Evolutionary conservation across 257 asterid species (phyloP), one percentile per base, ranked within the genome.

Genomic region (Nicotiana attenuata): DNA sequence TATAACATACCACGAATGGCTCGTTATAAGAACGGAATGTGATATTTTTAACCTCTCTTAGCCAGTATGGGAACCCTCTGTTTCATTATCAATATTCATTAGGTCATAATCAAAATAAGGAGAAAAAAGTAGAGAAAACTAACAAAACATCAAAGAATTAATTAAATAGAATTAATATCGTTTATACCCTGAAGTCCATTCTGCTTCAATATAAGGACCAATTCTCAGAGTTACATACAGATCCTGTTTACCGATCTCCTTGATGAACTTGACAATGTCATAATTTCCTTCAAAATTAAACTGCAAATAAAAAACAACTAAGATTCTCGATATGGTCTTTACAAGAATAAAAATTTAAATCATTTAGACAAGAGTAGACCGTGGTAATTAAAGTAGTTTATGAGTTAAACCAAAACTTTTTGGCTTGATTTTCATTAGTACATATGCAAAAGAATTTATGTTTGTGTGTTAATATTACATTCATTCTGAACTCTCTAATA

Each of bases 51-150:
- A 94, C 88, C 80, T 89, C 92, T 84, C 89, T 89, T 61, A 96
- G 88, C 99, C 98, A 96, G 68, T 86, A 92, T 11, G 99, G 98
- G 78, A 96, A 94, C 83, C 99, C 99, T 83, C 99, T 93, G 89
- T 80, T 80, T 22, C 41, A 73, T 15, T 8, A 73, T 3, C 38
- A 73, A 22, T 22, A 73, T 22, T 45, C 29, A 73, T 4, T 22
- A 45, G 14, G 7, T 0, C 35, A 45, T 11, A 20, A 20, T 3
- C 5, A 82, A 13, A 9, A 65, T 75, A 77, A 59, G 22, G 1
- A 53, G 22, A 35, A 2, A 11, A 16, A 83, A 11, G n/a, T 5
- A 22, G 61, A 13, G 24, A 50, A 0, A 17, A 24, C 29, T 61
- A 19, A 16, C 24, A 15, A 1, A 16, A 5, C 10, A 15, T 17